Conservation (phyloP, 2,329 filamentous ascomycete genomes). For the Botrytis deweyae region DNA sequence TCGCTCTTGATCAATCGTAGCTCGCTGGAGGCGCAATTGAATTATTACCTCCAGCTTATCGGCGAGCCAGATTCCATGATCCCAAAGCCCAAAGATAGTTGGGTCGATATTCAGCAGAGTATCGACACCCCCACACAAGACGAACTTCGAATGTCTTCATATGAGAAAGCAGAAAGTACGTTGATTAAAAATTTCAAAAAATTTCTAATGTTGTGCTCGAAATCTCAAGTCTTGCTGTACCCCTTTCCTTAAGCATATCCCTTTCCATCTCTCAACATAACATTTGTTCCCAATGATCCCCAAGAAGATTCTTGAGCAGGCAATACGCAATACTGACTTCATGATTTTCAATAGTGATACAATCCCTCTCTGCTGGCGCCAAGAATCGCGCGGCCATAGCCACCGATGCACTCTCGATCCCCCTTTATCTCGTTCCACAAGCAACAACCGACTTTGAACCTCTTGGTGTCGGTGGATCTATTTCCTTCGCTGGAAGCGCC, state of each 20-base stretch:
- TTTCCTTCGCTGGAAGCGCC: background rate
- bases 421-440: background rate
- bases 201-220: background rate
- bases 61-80: conserved; percentile 2
- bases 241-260: background rate
- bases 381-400: background rate
- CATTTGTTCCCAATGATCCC: background rate
- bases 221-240: background rate
- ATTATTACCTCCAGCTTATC: conserved; percentile 4
- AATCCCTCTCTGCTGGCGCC: background rate
- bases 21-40: background rate
- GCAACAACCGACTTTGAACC: background rate
- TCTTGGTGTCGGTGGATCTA: background rate
- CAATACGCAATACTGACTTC: background rate
- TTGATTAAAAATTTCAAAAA: background rate
- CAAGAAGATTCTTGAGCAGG: background rate
- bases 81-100: background rate
- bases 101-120: background rate
- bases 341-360: background rate
- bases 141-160: conserved; percentile 10
- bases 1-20: background rate
- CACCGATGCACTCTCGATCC: background rate
- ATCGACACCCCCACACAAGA: background rate
- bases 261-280: background rate
- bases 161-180: background rate